Evolutionary conservation across 2,329 filamentous ascomycete species (phyloP), one percentile per base, ranked within the genome.

Genomic region (Hymenoscyphus fructigenus): DNA sequence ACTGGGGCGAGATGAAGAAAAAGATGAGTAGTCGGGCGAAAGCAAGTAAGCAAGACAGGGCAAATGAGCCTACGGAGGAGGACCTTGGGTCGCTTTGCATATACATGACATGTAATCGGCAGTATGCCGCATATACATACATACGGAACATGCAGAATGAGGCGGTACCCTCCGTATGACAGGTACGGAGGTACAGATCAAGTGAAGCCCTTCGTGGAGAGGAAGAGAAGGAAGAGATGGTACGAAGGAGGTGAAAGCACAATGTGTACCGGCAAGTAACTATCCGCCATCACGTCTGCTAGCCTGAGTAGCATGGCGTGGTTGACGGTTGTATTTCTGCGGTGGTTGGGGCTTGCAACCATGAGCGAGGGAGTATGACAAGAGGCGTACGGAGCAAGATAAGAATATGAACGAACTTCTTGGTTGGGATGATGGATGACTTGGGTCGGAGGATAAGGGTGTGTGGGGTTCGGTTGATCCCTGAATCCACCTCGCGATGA

Each of bases 391-490:
- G 44, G 44, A 26, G 47, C 5, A 26, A 53, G 47, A 53, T 53
- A 50, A 50, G 44, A 50, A 50, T 50, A 50, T 50, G 41, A 29
- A 5, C 5, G 41, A 10, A 38, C n/a, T 20, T 6, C 41, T 47
- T 47, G n/a, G n/a, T 20, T 47, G 5, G 41, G 41, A 20, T 50
- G 41, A 20, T 44, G 41, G 14, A 2, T 44, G n/a, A n/a, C 5
- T 47, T 20, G n/a, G 20, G 15, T 23, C 20, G 47, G 47, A 23
- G 47, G 47, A n/a, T 47, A 23, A 23, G 41, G 41, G 41, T 20
- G n/a, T 53, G 47, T 53, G 47, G 47, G 47, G 47, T 53, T 53
- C 47, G 20, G 47, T 53, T 23, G 47, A 53, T 53, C 47, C 47
- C 6, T 53, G 20, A 53, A 47, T 47, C 41, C 38, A 41, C 36